Evolutionary conservation across 139 green algal species (phyloP).

Genomic region (Choricystis sp.): DNA sequence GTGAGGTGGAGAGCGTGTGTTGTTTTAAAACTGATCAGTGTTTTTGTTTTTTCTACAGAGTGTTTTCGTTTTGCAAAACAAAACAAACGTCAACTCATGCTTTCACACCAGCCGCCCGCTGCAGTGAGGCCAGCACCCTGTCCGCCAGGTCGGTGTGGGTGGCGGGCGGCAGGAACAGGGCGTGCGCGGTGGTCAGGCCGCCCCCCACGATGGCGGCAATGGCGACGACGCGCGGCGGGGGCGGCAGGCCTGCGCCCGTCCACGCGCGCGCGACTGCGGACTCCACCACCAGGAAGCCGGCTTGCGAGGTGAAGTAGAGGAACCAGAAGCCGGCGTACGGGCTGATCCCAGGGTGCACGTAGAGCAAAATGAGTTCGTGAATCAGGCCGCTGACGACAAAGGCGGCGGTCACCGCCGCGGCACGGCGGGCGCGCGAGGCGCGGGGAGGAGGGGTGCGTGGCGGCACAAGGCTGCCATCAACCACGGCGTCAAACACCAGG

Average conservation of each 20-base stretch:
- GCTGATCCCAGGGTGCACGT: not conserved
- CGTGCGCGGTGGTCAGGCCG: too few relatives aligned
- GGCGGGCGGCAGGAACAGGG: not conserved
- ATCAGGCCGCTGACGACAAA: constrained; percentile 21
- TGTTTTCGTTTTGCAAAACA: too few relatives aligned
- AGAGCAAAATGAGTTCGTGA: constrained; percentile 22
- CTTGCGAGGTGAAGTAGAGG: not conserved
- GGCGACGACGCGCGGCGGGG: not conserved
- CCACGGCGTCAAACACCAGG: constrained; percentile 24
- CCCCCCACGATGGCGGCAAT: not conserved
- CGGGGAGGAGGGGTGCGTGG: not conserved
- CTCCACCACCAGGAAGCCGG: not conserved
- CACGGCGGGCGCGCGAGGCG: not conserved
- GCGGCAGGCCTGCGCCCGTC: not conserved
- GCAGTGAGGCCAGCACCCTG: not conserved
- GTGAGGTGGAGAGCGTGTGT: too few relatives aligned
- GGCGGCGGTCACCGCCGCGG: constrained; percentile 3
- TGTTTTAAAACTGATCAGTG: too few relatives aligned
- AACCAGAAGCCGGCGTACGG: not conserved
- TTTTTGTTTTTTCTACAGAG: too few relatives aligned
- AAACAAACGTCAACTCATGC: too few relatives aligned
- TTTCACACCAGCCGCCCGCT: too few relatives aligned
- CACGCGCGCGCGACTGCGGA: not conserved
- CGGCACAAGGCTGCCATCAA: constrained; percentile 12
- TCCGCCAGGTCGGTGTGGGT: not conserved